These are phyloP conservation scores for Prunus salicina DNA, from an alignment of 306 rosid genomes.

Conservation along the genomic window DNA sequence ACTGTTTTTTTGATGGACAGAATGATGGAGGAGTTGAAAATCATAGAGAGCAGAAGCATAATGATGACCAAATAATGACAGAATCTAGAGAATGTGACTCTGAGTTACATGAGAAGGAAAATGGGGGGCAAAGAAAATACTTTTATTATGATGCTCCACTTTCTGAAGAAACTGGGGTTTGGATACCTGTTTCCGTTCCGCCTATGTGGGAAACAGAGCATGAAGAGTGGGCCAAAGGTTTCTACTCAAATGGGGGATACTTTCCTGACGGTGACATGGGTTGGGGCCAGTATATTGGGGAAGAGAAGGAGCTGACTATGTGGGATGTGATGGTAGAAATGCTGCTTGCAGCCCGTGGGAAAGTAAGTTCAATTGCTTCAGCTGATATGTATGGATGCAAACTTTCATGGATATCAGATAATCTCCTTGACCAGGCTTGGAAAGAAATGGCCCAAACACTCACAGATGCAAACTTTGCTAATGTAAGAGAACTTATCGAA, in stretches of 20 bases:
- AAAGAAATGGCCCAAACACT: slow-evolving; percentile 90
- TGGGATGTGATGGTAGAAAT: slow-evolving; percentile 96
- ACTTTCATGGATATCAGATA: slow-evolving; percentile 63
- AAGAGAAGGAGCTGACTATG: slow-evolving; percentile 88
- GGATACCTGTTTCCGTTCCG: slow-evolving; percentile 98
- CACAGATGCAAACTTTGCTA: slow-evolving; percentile 64
- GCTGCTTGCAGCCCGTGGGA: slow-evolving; percentile 82
- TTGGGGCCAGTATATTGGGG: slow-evolving; percentile 67
- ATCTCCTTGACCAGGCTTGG: slow-evolving; percentile 90
- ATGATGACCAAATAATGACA: slow-evolving; percentile 22
- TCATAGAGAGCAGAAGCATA: slow-evolving; percentile 17
- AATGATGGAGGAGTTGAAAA: slow-evolving; percentile 27
- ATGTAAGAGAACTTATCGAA: slow-evolving; percentile 67
- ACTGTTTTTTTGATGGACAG: slow-evolving; percentile 32
- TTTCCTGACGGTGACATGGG: slow-evolving; percentile 89
- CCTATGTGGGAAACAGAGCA: slow-evolving; percentile 86
- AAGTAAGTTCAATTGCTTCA: slow-evolving; percentile 64
- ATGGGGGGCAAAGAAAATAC: slow-evolving; percentile 48
- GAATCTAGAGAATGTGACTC: slow-evolving; percentile 33
- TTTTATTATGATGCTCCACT: slow-evolving; percentile 74
- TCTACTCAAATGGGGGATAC: slow-evolving; percentile 69
- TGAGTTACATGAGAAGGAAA: slow-evolving; percentile 27
- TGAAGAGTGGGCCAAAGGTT: slow-evolving; percentile 65
- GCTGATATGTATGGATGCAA: slow-evolving; percentile 41
- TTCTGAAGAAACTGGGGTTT: slow-evolving; percentile 81